Evolutionary conservation across 1,284 basidiomycete species (phyloP), one percentile per base, ranked within the genome.

Genomic region (Moesziomyces sp.): DNA sequence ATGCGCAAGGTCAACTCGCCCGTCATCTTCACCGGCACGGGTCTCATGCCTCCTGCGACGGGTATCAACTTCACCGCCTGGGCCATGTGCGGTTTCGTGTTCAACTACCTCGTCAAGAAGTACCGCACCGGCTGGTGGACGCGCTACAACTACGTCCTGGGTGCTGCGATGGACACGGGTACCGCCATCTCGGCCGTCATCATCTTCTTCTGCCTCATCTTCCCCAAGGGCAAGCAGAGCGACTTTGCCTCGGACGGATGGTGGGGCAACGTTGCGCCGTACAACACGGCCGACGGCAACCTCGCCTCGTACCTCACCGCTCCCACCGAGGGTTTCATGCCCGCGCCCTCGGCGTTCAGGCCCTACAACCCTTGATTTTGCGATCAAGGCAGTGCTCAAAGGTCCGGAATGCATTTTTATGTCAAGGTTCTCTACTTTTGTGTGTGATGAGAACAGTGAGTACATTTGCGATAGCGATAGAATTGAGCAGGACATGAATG

Each of bases 61-160:
- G 68, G 82, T 42, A 76, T 81, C 51, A 83, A 84, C 71, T 79
- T 62, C 44, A 64, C 74, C 52, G 45, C 75, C 10, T 81, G 78
- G 70, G 80, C 76, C 30, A 52, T 89, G 52, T 87, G 87, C 44
- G 93, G 84, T n/a, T 85, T 85, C 76, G 23, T 85, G 55, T 84
- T 85, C 77, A 83, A 85, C 76, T 84, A 84, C 62, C 52, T 81
- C 21, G 68, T 85, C 53, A 77, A 83, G 38, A 74, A 65, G 50
- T 64, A 69, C 30, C 73, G 76, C 43, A 83, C 83, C 55, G 82
- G 74, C 10, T 85, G 85, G 82, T 86, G 85, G 85, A 77, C 78
- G 40, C 63, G 81, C 26, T 85, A 84, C 82, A 85, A 80, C 81
- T 86, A 84, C 62, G 79, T 85, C 23, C 47, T 84, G 42, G 81